Base-by-base conservation (phyloP, 108 stramenopile species). In the Asterionellopsis glacialis region DNA sequence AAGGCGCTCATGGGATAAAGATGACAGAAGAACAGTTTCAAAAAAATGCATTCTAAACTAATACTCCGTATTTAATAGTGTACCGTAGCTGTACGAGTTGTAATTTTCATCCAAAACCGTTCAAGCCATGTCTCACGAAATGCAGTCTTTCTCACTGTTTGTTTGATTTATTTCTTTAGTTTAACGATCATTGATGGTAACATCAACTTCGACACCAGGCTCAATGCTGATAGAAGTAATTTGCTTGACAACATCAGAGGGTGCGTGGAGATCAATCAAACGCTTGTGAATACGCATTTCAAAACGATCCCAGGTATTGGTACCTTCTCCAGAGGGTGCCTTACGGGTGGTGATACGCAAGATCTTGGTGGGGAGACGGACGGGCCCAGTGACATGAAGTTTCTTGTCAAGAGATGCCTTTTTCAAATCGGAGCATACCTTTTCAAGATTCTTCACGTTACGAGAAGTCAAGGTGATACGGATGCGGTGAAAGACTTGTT, bases 201-300 rank as follows among this genome's bases (percentile, higher is more conserved):
- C 95, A 83, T 99, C 97, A 65, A 98, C 93, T 75, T 96, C 95
- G 19, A 99, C 97, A 66, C 97, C 99, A 50, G 99, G 94, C 76
- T 99, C 99, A 73, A 99, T 97, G 49, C 82, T 77, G 85, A 99
- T 98, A 78, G 84, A 84, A 57, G 99, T 99, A 64, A 99, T 92
- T 78, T 97, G 89, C 95, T 96, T 96, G 56, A 99, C 97, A 49
- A 95, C 88, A 78, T 97, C 96, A 56, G 93, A 83, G 47, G 99
- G 94, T 47, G 95, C 83, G 69, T 96, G 93, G 64, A 98, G 73
- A 66, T 99, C 99, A 63, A 99, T 91, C 80, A 99, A 83, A 70
- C 99, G 94, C 94, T 98, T 98, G 91, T 99, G 99, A 87, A 99
- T 99, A 63, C 99, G 90, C 97, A 99, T 97, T 78, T 97, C 94